Evolutionary conservation across 106 monocot genomes (phyloP).

Genomic region (Apostasia shenzhenica): DNA sequence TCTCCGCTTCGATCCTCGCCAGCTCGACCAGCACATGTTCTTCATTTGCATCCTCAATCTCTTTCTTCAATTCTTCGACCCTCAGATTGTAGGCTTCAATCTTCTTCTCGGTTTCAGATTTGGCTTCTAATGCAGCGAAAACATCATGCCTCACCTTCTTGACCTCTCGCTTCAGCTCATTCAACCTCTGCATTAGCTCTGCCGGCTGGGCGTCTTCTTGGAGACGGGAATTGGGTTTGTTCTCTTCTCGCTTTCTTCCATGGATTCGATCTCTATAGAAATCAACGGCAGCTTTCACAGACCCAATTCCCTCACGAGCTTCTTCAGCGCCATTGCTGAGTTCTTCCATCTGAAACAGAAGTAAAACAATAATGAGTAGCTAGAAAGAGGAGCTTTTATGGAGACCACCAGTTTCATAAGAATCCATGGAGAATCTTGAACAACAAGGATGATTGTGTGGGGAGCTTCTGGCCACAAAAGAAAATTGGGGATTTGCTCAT

Average conservation of each 20-base stretch:
- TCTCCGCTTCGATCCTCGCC: slow-evolving; percentile 78
- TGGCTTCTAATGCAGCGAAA: slow-evolving; percentile 29
- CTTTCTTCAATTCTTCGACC: slow-evolving; percentile 36
- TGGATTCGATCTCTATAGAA: slow-evolving; percentile 31
- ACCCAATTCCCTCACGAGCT: slow-evolving; percentile 9
- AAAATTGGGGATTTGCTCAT: too few relatives aligned
- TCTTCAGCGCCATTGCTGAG: neutral
- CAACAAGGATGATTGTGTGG: too few relatives aligned
- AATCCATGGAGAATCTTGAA: too few relatives aligned
- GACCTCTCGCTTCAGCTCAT: slow-evolving; percentile 33
- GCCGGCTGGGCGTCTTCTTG: slow-evolving; percentile 5
- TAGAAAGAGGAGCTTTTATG: neutral
- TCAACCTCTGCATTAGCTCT: slow-evolving; percentile 35
- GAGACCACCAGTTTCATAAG: too few relatives aligned
- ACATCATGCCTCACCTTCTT: slow-evolving; percentile 42
- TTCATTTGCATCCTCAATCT: slow-evolving; percentile 54
- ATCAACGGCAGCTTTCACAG: slow-evolving; percentile 27
- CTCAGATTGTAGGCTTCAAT: slow-evolving; percentile 12
- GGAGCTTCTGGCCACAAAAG: too few relatives aligned
- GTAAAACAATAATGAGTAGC: neutral
- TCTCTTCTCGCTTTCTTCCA: slow-evolving; percentile 11
- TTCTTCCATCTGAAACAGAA: slow-evolving; percentile 9
- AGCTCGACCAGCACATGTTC: slow-evolving; percentile 86
- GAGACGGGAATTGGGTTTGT: neutral
- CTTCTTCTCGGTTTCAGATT: slow-evolving; percentile 33